Conservation (phyloP, 805 yeast genomes). For the Debaryomyces tyrocola region DNA sequence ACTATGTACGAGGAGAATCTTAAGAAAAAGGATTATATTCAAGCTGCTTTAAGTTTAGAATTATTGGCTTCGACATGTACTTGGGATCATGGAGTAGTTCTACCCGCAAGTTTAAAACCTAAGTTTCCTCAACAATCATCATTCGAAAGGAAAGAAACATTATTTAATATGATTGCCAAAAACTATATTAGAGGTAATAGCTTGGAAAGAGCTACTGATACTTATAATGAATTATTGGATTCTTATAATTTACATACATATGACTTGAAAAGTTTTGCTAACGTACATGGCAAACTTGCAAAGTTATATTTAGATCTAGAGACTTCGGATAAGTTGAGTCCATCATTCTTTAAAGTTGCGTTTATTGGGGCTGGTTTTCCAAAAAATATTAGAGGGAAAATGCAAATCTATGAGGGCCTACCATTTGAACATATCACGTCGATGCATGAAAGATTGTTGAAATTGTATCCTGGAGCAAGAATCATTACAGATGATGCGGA, state of each 20-base stretch:
- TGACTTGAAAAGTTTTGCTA: constrained; percentile 73
- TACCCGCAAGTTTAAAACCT: constrained; percentile 63
- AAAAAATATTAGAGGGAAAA: constrained; percentile 66
- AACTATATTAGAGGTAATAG: constrained; percentile 71
- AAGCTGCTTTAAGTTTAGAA: constrained; percentile 81
- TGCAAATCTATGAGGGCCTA: constrained; percentile 79
- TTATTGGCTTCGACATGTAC: constrained; percentile 71
- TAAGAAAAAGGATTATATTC: constrained; percentile 61
- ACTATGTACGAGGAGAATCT: constrained; percentile 69
- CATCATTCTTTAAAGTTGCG: constrained; percentile 76
- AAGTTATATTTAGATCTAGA: constrained; percentile 67
- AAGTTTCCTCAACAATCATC: constrained; percentile 77
- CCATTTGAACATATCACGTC: constrained; percentile 87
- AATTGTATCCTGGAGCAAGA: constrained; percentile 79
- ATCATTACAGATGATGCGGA: constrained; percentile 61
- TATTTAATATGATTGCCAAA: constrained; percentile 67
- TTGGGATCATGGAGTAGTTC: constrained; percentile 62
- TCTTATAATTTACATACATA: constrained; percentile 72
- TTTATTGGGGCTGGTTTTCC: constrained; percentile 89
- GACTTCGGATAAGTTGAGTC: constrained; percentile 66
- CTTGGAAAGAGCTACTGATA: constrained; percentile 76
- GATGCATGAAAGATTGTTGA: constrained; percentile 71
- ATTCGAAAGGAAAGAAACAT: constrained; percentile 75
- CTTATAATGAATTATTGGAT: constrained; percentile 72
- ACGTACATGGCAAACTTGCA: constrained; percentile 66